Conservation (phyloP, 2,329 filamentous ascomycete genomes). For the Alternaria rosae region DNA sequence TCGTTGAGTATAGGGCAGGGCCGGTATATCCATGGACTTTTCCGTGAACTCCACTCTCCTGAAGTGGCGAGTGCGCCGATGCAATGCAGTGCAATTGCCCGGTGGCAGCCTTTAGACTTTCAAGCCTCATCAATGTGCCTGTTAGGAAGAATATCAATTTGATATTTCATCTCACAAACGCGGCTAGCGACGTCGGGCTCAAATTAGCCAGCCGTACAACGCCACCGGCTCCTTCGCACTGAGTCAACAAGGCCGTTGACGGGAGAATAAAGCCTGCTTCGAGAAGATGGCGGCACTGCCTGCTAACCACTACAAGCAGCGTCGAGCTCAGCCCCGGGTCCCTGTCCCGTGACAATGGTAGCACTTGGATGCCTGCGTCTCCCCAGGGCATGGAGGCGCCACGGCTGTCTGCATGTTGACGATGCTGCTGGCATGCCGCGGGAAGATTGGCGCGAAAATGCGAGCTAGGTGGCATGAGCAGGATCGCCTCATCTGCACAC, state of each 20-base stretch:
- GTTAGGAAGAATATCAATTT: slow-evolving; percentile 23
- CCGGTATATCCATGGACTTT: slow-evolving; percentile 27
- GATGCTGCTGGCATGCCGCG: slow-evolving; percentile 15
- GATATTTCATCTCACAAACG: slow-evolving; percentile 28
- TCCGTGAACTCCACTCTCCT: slow-evolving; percentile 26
- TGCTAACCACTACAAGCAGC: slow-evolving; percentile 20
- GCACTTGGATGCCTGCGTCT: slow-evolving; percentile 11
- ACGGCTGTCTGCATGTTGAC: slow-evolving; percentile 13
- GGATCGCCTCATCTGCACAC: slow-evolving; percentile 2
- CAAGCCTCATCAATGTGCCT: slow-evolving; percentile 43
- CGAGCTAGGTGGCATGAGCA: slow-evolving; percentile 14
- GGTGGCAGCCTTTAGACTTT: slow-evolving; percentile 31
- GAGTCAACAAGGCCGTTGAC: slow-evolving; percentile 27
- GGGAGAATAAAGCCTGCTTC: slow-evolving; percentile 31
- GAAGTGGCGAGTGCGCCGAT: slow-evolving; percentile 44
- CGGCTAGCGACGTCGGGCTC: slow-evolving; percentile 31
- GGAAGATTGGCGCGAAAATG: slow-evolving; percentile 17
- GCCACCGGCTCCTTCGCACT: slow-evolving; percentile 21
- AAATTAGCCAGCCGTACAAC: slow-evolving; percentile 32
- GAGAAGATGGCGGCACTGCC: slow-evolving; percentile 31
- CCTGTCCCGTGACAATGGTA: slow-evolving; percentile 24
- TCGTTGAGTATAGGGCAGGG: slow-evolving; percentile 41
- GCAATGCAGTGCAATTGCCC: slow-evolving; percentile 39
- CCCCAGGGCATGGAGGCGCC: slow-evolving; percentile 16
- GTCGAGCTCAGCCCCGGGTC: slow-evolving; percentile 8